These are phyloP conservation scores for Solanum chaucha DNA, from an alignment of 257 asterid species.

Conservation along the genomic window DNA sequence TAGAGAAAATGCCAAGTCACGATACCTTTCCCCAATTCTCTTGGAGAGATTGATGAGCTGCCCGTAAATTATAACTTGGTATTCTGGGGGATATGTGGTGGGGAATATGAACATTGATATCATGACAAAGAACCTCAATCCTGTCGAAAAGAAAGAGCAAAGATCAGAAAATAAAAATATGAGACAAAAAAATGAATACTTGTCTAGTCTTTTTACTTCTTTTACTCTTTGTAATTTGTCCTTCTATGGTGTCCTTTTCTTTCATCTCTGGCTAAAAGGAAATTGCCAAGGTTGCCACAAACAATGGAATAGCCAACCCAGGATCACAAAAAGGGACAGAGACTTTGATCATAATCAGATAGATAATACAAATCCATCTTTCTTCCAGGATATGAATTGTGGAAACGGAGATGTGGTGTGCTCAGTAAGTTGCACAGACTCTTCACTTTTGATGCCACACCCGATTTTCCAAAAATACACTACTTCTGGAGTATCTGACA, in stretches of 20 bases:
- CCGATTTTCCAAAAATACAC: background rate
- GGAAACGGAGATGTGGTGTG: background rate
- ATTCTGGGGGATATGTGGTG: constrained; percentile 89
- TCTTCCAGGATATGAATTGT: background rate
- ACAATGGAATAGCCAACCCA: background rate
- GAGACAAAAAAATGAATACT: background rate
- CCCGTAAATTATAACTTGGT: constrained; percentile 83
- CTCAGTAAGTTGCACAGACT: background rate
- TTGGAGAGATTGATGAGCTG: constrained; percentile 82
- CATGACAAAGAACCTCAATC: constrained; percentile 87
- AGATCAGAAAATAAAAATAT: background rate
- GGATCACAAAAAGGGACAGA: background rate
- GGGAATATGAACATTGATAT: constrained; percentile 93
- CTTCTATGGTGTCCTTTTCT: background rate
- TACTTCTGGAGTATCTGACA: background rate
- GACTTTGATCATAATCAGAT: background rate
- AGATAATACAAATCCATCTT: background rate
- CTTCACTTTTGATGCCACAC: background rate
- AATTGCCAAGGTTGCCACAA: background rate
- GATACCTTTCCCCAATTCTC: constrained; percentile 89
- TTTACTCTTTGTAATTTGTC: background rate
- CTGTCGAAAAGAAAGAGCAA: constrained; percentile 31
- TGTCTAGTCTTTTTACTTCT: background rate
- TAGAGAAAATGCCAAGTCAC: background rate
- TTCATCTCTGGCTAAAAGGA: background rate